Percentiles rank a stretch among this genome's conserved stretches.
phyloP scores from a whole-genome alignment of 192 early-diverging fungal species.

The Coemansia biformis region DNA sequence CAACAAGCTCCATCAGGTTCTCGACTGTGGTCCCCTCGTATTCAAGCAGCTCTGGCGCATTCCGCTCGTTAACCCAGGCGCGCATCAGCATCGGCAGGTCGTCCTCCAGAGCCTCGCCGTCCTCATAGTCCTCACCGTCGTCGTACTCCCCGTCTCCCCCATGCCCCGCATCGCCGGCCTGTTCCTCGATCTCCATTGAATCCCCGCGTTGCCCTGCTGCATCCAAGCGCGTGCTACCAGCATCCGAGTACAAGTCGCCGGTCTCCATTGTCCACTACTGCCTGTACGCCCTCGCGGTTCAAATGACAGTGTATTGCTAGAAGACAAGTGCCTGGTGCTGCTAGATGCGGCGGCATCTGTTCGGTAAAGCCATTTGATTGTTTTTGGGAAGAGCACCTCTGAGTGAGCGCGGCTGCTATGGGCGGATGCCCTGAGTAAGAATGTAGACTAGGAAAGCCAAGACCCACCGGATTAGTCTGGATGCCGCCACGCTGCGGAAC shows the following conservation, averaged over 20 bases:
- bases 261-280: neutral
- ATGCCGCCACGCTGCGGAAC: too few species aligned
- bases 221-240: too few species aligned
- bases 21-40: conserved; percentile 41
- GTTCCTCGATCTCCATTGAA: conserved; percentile 6
- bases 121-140: conserved; percentile 1
- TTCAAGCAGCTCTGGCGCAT: conserved; percentile 29
- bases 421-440: too few species aligned
- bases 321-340: too few species aligned
- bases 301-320: neutral
- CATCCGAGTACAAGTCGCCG: neutral
- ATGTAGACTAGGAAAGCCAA: too few species aligned
- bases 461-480: too few species aligned
- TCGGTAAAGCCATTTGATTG: too few species aligned
- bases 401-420: too few species aligned
- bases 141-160: neutral
- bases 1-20: conserved; percentile 46
- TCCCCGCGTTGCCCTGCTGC: neutral
- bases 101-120: conserved; percentile 18
- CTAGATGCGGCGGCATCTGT: too few species aligned
- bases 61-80: conserved; percentile 36
- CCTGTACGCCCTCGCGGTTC: neutral
- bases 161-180: neutral
- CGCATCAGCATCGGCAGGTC: conserved; percentile 29
- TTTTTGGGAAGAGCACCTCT: too few species aligned